Evolutionary conservation across 805 yeast species (phyloP).

Genomic region (Lachancea dasiensis): DNA sequence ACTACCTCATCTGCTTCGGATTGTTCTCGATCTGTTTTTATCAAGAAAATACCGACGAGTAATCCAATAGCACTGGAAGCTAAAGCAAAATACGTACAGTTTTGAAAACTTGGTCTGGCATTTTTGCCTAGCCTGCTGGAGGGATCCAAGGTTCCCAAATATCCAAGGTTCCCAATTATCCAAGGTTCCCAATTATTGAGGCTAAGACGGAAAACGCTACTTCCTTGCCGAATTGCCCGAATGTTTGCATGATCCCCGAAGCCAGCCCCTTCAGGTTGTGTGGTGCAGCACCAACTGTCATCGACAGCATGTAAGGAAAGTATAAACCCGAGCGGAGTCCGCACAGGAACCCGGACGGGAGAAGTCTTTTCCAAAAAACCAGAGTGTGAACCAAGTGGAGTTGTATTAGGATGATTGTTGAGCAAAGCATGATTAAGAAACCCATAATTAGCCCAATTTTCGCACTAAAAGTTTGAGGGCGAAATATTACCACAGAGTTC

Average conservation of each 20-base stretch:
- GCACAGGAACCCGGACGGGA: constrained; percentile 21
- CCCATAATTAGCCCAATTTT: constrained; percentile 14
- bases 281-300: constrained; percentile 33
- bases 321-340: constrained; percentile 30
- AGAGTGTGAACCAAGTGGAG: constrained; percentile 13
- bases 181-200: too few relatives aligned
- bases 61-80: too few relatives aligned
- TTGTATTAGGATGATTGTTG: constrained; percentile 25
- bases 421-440: constrained; percentile 15
- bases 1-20: too few relatives aligned
- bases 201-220: constrained; percentile 14
- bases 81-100: too few relatives aligned
- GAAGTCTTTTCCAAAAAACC: constrained; percentile 30
- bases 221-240: constrained; percentile 32
- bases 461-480: constrained; percentile 20
- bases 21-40: too few relatives aligned
- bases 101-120: too few relatives aligned
- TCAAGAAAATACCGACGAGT: too few relatives aligned
- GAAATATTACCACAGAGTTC: constrained; percentile 22
- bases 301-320: constrained; percentile 32
- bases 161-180: too few relatives aligned
- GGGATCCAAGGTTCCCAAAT: too few relatives aligned
- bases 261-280: constrained; percentile 37
- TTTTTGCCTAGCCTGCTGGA: too few relatives aligned
- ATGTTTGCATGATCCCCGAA: constrained; percentile 34